Evolutionary conservation across 306 rosid genomes (phyloP).

Genomic region (Cucurbita moschata): DNA sequence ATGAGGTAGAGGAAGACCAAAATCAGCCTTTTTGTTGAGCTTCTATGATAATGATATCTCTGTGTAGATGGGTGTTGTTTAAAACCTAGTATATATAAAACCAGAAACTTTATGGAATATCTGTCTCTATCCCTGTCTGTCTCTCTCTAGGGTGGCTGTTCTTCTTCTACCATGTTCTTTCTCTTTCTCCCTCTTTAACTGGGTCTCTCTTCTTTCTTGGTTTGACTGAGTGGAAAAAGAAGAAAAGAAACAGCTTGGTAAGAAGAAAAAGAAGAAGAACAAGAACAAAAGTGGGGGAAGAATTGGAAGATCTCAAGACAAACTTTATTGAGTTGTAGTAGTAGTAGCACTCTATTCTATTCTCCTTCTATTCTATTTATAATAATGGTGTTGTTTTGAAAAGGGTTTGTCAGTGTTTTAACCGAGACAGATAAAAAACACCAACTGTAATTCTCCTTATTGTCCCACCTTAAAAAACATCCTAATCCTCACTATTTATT

Average conservation of each 20-base stretch:
- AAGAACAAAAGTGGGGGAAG: too few species aligned
- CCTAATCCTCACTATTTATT: neutral
- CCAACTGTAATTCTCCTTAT: neutral
- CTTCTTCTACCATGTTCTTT: neutral
- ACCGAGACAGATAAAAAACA: neutral
- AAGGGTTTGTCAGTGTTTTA: neutral
- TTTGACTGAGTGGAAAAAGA: neutral
- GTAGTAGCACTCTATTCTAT: too few species aligned
- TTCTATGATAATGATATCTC: neutral
- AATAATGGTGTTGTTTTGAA: neutral
- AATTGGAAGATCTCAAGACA: too few species aligned
- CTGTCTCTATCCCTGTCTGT: neutral
- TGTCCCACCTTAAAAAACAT: neutral
- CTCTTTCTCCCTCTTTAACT: neutral
- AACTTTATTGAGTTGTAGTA: too few species aligned
- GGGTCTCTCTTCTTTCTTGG: neutral
- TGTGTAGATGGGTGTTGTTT: neutral
- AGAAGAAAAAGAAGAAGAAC: too few species aligned
- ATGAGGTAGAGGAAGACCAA: neutral
- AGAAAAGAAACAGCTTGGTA: too few species aligned
- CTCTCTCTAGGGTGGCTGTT: neutral
- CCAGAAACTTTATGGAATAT: neutral
- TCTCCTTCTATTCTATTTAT: too few species aligned
- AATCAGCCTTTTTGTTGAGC: neutral
- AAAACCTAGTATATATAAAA: neutral